Conservation (phyloP, 169 alveolate species). For the Plasmodium adleri region DNA sequence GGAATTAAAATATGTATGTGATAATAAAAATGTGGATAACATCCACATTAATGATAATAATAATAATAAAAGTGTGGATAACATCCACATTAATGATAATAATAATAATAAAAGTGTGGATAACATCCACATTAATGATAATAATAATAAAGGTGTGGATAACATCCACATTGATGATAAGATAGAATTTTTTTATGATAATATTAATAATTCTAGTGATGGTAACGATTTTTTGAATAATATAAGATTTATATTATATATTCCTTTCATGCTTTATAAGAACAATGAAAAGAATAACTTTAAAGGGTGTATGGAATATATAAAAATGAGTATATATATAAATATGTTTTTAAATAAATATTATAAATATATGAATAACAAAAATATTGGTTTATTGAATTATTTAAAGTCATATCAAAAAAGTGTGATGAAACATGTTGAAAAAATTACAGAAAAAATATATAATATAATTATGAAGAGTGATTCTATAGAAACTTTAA, state of each 20-base stretch:
- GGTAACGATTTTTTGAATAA: background rate
- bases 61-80: no score
- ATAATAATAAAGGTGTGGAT: no score
- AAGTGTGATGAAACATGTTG: conserved; percentile 26
- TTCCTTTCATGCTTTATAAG: conserved; percentile 47
- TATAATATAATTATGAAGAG: conserved; percentile 33
- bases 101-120: no score
- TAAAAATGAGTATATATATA: conserved; percentile 23
- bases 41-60: no score
- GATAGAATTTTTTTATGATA: no score
- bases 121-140: no score
- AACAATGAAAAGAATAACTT: conserved; percentile 56
- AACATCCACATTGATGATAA: background rate
- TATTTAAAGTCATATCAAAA: conserved; percentile 39
- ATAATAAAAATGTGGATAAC: no score
- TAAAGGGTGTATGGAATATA: conserved; percentile 28
- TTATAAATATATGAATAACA: background rate
- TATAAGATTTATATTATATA: conserved; percentile 31
- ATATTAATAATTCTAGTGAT: background rate
- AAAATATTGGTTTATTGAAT: background rate
- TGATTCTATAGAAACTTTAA: conserved; percentile 23
- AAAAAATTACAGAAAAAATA: conserved; percentile 23
- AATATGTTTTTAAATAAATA: conserved; percentile 11
- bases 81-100: no score
- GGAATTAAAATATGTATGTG: conserved; percentile 5